Evolutionary conservation across 2,329 filamentous ascomycete genomes (phyloP), one percentile per base, ranked within the genome.

Genomic region (Ceratocystis cubensis): DNA sequence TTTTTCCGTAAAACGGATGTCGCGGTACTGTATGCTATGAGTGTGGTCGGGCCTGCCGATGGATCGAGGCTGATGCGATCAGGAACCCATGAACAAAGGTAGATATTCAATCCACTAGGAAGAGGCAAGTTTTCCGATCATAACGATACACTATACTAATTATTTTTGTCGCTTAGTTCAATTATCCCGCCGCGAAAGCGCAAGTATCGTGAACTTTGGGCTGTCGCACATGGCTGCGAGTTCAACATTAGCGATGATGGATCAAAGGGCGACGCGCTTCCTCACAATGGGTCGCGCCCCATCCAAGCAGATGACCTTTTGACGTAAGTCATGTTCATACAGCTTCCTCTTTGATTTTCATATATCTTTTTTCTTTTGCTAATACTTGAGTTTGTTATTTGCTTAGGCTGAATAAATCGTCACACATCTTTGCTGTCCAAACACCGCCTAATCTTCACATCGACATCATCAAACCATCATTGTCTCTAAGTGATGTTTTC

Each of bases 141-240:
- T 71, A 75, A 76, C 71, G 75, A 78, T 82, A 70, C 74, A 66
- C 71, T 72, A 76, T 78, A 77, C 64, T 73, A 69, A 67, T 67
- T 80, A 73, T 76, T 84, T 70, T 83, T 74, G 50, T 28, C 69
- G 69, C 71, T 68, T 74, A 88, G 85, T 78, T 81, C 83, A 83
- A 86, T 88, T 82, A 84, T 88, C 81, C 83, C 82, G 77, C 90
- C 88, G 82, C 88, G 89, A 78, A 94, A 95, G 84, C 87, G 90
- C 77, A 95, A 95, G 82, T 83, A 96, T 75, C 87, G 88, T 76
- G 88, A 94, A 79, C 83, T 96, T 73, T 96, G 88, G 80, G 82
- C 83, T 72, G 84, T 89, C 82, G 87, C 89, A 64, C 56, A 68
- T 63, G 66, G 66, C 33, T 64, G 66, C 63, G 66, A 68, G 62